Base-by-base conservation (phyloP, 139 green algal genomes). In the Chlorella sp. region DNA sequence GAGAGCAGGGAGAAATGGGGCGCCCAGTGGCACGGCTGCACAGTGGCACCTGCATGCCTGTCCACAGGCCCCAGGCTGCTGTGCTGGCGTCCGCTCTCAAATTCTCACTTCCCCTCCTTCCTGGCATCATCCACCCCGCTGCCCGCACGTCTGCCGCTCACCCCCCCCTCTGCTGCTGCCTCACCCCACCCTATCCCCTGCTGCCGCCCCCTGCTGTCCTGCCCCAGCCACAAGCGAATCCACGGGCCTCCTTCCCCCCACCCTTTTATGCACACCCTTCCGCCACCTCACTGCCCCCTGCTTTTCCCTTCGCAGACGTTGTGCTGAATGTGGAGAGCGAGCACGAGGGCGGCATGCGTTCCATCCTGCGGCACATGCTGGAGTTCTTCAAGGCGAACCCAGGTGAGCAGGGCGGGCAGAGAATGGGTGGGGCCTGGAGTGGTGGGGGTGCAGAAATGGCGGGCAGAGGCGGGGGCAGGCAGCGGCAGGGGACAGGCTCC, bases 241-340 rank as follows among this genome's bases (percentile, higher is more conserved):
- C 68, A 76, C 68, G 68, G 5, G 68, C 68, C 68, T 76, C 68
- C 19, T 22, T 76, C 21, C 68, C 32, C 32, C 18, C 66, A 5
- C 18, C 66, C 66, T 22, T 5, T 21, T 80, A 32, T n/a, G n/a
- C 48, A 28, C 48, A 85, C 48, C 5, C n/a, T n/a, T 28, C 22
- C 39, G 22, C 18, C 22, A 34, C 11, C 19, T 16, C 21, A n/a
- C 78, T 83, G 78, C 37, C 77, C 37, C 37, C 36, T 5, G 7
- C 24, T 22, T 11, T n/a, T n/a, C 34, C 22, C 4, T 0, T 15
- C n/a, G 64, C 87, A 80, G 91, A 93, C 76, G 79, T 93, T 48
- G 91, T 93, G 61, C 83, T 97, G n/a, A 97, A 97, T 64, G 92
- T 96, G 42, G 95, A 97, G 90, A 93, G 80, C 40, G 96, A 98